Conservation (phyloP, 129 eudicot genomes). For the Arctium minus region DNA sequence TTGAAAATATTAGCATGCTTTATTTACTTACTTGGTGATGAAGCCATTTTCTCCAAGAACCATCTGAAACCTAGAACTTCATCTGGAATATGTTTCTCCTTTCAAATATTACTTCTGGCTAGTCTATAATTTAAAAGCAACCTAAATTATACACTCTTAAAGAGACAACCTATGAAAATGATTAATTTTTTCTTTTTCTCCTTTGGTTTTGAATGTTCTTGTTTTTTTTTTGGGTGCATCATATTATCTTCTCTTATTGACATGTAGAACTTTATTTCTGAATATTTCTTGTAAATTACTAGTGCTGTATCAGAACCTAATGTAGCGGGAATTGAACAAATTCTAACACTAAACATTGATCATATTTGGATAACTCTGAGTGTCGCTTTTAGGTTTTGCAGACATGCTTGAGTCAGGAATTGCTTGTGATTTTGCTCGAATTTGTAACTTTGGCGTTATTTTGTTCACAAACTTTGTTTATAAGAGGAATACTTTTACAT, state of each 20-base stretch:
- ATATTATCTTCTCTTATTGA: neutral
- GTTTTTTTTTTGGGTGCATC: neutral
- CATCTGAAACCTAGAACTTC: neutral
- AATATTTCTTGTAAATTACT: neutral
- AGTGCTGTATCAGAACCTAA: neutral
- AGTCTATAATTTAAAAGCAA: neutral
- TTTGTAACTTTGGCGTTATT: neutral
- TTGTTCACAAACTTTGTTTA: neutral
- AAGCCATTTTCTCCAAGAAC: neutral
- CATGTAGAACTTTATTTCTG: neutral
- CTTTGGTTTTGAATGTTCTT: neutral
- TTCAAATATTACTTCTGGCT: neutral
- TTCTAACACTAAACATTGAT: neutral
- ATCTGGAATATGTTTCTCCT: neutral
- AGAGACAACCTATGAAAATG: neutral
- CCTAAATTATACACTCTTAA: neutral
- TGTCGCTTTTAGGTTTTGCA: conserved; percentile 8
- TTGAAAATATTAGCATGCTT: neutral
- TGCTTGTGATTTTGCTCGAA: neutral
- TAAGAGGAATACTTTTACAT: neutral
- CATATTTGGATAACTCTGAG: neutral
- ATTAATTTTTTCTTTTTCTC: neutral
- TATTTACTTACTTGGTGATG: neutral
- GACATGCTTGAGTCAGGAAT: neutral
- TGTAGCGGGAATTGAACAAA: neutral